Percentiles rank a stretch among this genome's conserved stretches.
These are phyloP conservation scores for Pseudonitzschia multistriata DNA, from an alignment of 108 stramenopile species.

Conservation along the genomic window DNA sequence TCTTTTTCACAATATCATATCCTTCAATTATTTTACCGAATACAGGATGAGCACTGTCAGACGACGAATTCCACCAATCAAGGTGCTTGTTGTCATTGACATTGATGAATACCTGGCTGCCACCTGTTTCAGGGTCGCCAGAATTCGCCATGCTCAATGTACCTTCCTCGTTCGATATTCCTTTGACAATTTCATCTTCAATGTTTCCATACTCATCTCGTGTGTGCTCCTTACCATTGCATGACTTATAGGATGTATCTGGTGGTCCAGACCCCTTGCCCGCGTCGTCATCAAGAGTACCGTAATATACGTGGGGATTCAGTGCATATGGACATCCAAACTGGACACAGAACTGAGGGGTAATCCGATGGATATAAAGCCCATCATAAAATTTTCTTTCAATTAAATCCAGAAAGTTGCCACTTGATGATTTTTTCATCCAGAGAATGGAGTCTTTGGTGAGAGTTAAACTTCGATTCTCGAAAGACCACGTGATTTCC, in stretches of 20 bases:
- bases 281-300: slow-evolving; percentile 41
- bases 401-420: slow-evolving; percentile 58
- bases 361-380: slow-evolving; percentile 71
- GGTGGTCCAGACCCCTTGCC: slow-evolving; percentile 49
- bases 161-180: slow-evolving; percentile 44
- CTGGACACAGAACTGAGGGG: slow-evolving; percentile 65
- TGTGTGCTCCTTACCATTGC: slow-evolving; percentile 38
- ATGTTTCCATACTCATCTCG: slow-evolving; percentile 42
- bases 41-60: slow-evolving; percentile 54
- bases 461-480: neutral
- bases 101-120: slow-evolving; percentile 64
- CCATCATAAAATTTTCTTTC: slow-evolving; percentile 70
- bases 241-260: slow-evolving; percentile 36
- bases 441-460: neutral
- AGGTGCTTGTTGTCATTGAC: slow-evolving; percentile 50
- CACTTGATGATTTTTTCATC: slow-evolving; percentile 2
- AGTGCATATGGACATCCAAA: slow-evolving; percentile 55
- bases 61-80: slow-evolving; percentile 48
- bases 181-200: slow-evolving; percentile 43
- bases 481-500: neutral
- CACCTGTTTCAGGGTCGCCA: slow-evolving; percentile 50
- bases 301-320: slow-evolving; percentile 43
- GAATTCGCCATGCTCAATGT: slow-evolving; percentile 63
- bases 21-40: slow-evolving; percentile 58
- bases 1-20: slow-evolving; percentile 47